Evolutionary conservation across 1,284 basidiomycete genomes (phyloP), one percentile per base, ranked within the genome.

Genomic region (Mycena sp.): DNA sequence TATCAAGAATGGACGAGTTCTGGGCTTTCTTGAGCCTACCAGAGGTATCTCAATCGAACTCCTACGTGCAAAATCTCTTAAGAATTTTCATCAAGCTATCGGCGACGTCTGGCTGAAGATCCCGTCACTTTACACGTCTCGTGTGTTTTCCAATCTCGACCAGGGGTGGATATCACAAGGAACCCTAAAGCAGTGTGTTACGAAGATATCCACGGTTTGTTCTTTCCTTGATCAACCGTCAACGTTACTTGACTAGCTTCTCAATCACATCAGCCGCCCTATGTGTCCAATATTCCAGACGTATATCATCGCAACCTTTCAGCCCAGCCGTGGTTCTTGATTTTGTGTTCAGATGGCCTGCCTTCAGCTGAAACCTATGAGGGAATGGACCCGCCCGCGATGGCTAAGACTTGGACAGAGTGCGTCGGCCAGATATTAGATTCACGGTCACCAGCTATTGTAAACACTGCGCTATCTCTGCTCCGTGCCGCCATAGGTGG

Each of bases 61-160:
- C 30, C 45, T 60, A 53, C 29, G 46, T 44, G 17, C 30, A 56
- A 67, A 48, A 52, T 55, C 63, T 53, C 40, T n/a, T 43, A 46
- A 4, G 40, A 40, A 28, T 63, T 61, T 63, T 41, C 16, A 29
- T n/a, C 16, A 48, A 90, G 89, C 87, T 26, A 70, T 91, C 55
- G 88, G 88, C 16, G 89, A 90, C 71, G 82, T 80, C 40, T 83
- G 83, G 75, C 80, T 90, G 69, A 91, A 91, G 72, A 74, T 91
- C 14, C 86, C 88, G 9, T 76, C 80, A 4, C 56, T 80, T 5
- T 90, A 87, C 71, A 87, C 87, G 19, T 77, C 81, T 51, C 80
- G 82, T 10, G 77, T 86, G 16, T 86, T 90, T 66, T 72, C 78
- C 7, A 78, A 81, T 57, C 72, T 84, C 56, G 72, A 78, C 25